Percentiles rank a stretch among this genome's conserved stretches.
phyloP scores from a whole-genome alignment of 768 basidiomycete genomes.

The Boletus tomentosulus region DNA sequence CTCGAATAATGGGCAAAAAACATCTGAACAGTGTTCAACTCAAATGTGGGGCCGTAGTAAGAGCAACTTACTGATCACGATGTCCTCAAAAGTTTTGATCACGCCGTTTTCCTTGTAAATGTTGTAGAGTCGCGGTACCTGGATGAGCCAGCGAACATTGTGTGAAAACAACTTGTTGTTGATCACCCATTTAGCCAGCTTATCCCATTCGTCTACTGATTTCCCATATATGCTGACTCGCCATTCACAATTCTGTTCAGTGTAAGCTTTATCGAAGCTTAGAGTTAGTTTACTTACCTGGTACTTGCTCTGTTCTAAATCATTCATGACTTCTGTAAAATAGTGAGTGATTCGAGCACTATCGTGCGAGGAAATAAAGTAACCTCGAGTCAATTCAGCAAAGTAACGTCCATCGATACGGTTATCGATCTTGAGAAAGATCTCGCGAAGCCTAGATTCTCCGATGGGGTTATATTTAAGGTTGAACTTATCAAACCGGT shows the following conservation, averaged over 20 bases:
- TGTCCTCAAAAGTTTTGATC: conserved; percentile 83
- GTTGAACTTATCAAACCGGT: conserved; percentile 98
- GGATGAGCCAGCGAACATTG: conserved; percentile 97
- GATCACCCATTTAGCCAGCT: conserved; percentile 95
- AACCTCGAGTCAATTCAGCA: conserved; percentile 90
- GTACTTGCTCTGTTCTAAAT: conserved; percentile 97
- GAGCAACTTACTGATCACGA: conserved; percentile 70
- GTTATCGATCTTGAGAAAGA: conserved; percentile 98
- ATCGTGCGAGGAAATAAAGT: conserved; percentile 7
- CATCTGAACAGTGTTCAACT: conserved; percentile 47
- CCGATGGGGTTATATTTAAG: conserved; percentile 97
- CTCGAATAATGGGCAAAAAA: conserved; percentile 92
- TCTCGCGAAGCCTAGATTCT: conserved; percentile 90
- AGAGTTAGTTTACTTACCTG: conserved; percentile 50
- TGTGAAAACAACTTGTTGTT: conserved; percentile 91
- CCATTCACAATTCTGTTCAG: conserved; percentile 86
- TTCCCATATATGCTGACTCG: conserved; percentile 94
- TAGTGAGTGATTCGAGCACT: background rate
- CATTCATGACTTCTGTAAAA: conserved; percentile 85
- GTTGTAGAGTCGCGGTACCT: conserved; percentile 91
- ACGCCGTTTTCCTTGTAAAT: conserved; percentile 89
- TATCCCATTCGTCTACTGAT: conserved; percentile 87
- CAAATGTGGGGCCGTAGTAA: background rate
- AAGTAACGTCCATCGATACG: conserved; percentile 88
- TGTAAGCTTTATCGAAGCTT: background rate